A percentile compares a stretch with the other conserved stretches of the same genome.
phyloP scores from a whole-genome alignment of 768 basidiomycete species.

The Lactarius sp. region DNA sequence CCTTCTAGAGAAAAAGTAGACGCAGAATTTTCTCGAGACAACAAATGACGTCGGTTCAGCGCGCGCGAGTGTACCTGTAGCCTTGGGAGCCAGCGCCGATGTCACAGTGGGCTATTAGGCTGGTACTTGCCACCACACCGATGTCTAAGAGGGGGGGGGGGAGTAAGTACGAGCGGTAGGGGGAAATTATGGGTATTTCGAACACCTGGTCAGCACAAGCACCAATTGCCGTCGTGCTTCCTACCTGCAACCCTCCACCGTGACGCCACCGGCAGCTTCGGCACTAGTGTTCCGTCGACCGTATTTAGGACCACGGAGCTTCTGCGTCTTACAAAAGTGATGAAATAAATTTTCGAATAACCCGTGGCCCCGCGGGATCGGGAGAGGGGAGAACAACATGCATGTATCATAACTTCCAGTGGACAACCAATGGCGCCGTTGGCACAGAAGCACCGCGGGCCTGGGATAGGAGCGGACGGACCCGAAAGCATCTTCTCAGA shows the following conservation, averaged over 20 bases:
- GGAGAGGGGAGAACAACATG: neutral
- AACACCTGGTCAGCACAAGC: constrained; percentile 59
- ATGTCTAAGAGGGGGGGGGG: constrained; percentile 36
- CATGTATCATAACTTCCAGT: constrained; percentile 46
- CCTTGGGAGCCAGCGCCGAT: constrained; percentile 34
- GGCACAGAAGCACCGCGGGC: constrained; percentile 58
- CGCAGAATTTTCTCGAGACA: constrained; percentile 34
- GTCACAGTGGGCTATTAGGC: neutral
- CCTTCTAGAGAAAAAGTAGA: constrained; percentile 45
- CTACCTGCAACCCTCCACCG: constrained; percentile 44
- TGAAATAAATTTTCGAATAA: neutral
- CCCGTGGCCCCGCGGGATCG: constrained; percentile 1
- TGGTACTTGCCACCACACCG: constrained; percentile 41
- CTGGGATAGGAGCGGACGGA: constrained; percentile 46
- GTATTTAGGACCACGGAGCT: constrained; percentile 40
- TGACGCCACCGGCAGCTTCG: constrained; percentile 50
- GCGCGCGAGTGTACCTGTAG: constrained; percentile 47
- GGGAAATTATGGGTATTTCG: neutral
- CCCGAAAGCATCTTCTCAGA: constrained; percentile 48
- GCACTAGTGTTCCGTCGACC: constrained; percentile 54
- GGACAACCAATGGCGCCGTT: constrained; percentile 51
- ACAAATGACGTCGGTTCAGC: constrained; percentile 39
- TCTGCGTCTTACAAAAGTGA: constrained; percentile 44
- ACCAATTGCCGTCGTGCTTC: constrained; percentile 59
- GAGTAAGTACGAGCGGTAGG: neutral